Base-by-base conservation (phyloP, 2,329 filamentous ascomycete species). In the Epicoccum sorghinum region DNA sequence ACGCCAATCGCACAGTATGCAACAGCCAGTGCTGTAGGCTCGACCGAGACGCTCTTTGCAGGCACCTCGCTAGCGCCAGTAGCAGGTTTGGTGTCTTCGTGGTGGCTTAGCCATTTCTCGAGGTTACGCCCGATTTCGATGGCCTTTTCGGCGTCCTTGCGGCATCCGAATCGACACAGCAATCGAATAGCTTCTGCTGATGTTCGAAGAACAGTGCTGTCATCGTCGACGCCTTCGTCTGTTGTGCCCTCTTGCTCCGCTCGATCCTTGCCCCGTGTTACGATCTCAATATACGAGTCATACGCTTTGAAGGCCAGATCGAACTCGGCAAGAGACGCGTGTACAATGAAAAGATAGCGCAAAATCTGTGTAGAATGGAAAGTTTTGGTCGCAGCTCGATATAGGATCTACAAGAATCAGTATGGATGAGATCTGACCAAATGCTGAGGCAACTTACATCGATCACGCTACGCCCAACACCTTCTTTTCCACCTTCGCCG, bases 291-390 rank as follows among this genome's bases (percentile, higher is more conserved):
- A 73, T 98, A 99, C 0, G 93, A 93, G 71, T 96, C 89, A 59
- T 97, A 90, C 0, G 95, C 90, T 69, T 92, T 92, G 72, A 96
- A 87, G 1, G 93, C 93, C 43, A 98, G 79, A 51, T 96, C 91
- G 62, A 97, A 98, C 64, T 99, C 93, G 7, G 92, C 91, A 14
- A 97, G 81, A 2, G 91, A 85, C 14, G 93, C 81, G 72, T 99
- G 95, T 2, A 96, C 89, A 9, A 86, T 88, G 70, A 98, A 98
- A 0, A 99, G 81, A 66, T 93, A 86, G 53, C 93, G 84, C 27
- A 99, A 79, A 58, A 98, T 90, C 8, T 91, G 80, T 1, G 93
- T 96, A 1, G 95, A 99, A 75, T 99, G 95, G 69, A 95, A 99
- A 0, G 93, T 96, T 74, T 95, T 96, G 8, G 89, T 91, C 7